Evolutionary conservation across 495 filamentous ascomycete genomes (phyloP).

Genomic region (Cudoniella acicularis): DNA sequence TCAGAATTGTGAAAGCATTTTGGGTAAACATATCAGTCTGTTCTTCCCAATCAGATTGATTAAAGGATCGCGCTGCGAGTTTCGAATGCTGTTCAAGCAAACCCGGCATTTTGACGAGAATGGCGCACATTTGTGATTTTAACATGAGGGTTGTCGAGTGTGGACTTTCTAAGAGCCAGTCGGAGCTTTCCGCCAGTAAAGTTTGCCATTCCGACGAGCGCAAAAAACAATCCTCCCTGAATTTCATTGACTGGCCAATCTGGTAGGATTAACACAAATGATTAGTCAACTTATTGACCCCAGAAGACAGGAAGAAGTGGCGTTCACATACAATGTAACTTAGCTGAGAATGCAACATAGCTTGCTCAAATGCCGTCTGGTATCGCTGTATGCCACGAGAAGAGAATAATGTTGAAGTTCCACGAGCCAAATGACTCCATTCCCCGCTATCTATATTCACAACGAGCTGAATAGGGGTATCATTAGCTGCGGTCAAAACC

Average conservation of each 20-base stretch:
- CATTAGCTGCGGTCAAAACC: neutral
- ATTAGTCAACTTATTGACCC: too few relatives aligned
- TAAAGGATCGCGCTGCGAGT: too few relatives aligned
- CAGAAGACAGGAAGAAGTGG: neutral
- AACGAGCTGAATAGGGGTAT: neutral
- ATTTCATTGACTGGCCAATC: neutral
- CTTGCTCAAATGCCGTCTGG: slow-evolving; percentile 2
- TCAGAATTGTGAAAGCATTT: neutral
- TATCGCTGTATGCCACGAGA: slow-evolving; percentile 8
- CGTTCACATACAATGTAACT: neutral
- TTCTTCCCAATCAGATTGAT: too few relatives aligned
- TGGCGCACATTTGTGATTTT: neutral
- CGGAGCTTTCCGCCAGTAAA: neutral
- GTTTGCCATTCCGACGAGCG: neutral
- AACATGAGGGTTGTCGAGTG: neutral
- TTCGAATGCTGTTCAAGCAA: too few relatives aligned
- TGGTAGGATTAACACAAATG: neutral
- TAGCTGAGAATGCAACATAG: slow-evolving; percentile 9
- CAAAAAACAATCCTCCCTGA: slow-evolving; percentile 5
- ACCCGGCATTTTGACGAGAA: neutral
- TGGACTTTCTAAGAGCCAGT: neutral
- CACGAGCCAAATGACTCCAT: slow-evolving; percentile 11
- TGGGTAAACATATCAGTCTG: too few relatives aligned
- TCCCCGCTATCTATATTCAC: slow-evolving; percentile 5
- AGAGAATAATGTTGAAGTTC: neutral